phyloP scores from a whole-genome alignment of 2,329 filamentous ascomycete genomes.

The Colletotrichum abscissum region DNA sequence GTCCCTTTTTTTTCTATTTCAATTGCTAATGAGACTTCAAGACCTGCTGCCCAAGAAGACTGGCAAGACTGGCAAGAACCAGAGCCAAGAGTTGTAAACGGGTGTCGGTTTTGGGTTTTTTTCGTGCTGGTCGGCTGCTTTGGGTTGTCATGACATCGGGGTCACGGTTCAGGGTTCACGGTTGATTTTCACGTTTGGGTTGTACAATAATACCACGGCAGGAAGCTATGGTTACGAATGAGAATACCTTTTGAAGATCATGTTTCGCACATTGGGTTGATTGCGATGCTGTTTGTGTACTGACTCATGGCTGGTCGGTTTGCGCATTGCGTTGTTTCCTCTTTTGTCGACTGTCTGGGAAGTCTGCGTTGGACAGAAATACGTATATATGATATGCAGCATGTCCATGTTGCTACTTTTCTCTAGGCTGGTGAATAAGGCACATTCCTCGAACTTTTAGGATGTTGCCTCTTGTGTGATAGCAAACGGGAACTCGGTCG shows the following conservation, averaged over 20 bases:
- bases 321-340: too few species aligned
- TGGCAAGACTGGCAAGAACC: conserved; percentile 89
- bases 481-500: too few species aligned
- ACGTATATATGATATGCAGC: too few species aligned
- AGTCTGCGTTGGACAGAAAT: too few species aligned
- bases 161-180: conserved; percentile 83
- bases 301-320: too few species aligned
- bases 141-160: conserved; percentile 85
- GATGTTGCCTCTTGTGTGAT: too few species aligned
- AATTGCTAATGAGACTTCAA: conserved; percentile 58
- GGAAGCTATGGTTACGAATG: conserved; percentile 69
- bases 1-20: background rate
- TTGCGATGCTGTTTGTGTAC: too few species aligned
- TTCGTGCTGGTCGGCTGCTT: conserved; percentile 71
- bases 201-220: conserved; percentile 79
- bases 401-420: too few species aligned
- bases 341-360: too few species aligned
- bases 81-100: conserved; percentile 92
- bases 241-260: conserved; percentile 63
- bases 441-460: too few species aligned
- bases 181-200: conserved; percentile 68
- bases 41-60: conserved; percentile 99
- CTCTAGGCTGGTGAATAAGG: too few species aligned
- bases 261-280: background rate
- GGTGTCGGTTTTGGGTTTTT: conserved; percentile 62